A percentile compares a stretch with the other conserved stretches of the same genome.
Evolutionary conservation across 2,329 filamentous ascomycete genomes (phyloP).

Genomic region (Aureobasidium sp.): DNA sequence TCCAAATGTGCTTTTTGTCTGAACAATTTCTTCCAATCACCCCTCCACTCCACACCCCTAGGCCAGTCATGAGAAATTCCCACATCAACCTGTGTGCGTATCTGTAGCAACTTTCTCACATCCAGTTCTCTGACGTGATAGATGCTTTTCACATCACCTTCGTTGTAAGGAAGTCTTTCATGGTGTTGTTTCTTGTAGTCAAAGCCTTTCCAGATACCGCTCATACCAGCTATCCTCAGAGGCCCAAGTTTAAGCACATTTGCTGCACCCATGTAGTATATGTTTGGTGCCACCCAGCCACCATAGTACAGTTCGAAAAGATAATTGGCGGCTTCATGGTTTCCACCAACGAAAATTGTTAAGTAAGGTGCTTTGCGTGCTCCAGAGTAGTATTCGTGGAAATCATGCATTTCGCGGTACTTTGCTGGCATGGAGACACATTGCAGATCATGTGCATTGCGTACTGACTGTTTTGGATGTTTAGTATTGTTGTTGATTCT

Average conservation of each 20-base stretch:
- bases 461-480: conserved; percentile 56
- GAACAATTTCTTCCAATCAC: conserved; percentile 63
- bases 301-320: conserved; percentile 92
- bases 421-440: conserved; percentile 86
- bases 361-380: conserved; percentile 70
- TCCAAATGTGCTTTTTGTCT: conserved; percentile 66
- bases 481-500: conserved; percentile 1
- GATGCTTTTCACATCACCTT: conserved; percentile 68
- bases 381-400: conserved; percentile 89
- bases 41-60: conserved; percentile 69
- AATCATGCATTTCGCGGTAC: conserved; percentile 83
- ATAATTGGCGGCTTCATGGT: conserved; percentile 89
- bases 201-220: conserved; percentile 89
- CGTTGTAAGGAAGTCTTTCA: conserved; percentile 78
- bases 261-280: conserved; percentile 92
- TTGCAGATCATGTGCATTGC: conserved; percentile 80
- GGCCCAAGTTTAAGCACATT: conserved; percentile 81
- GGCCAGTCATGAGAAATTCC: conserved; percentile 97
- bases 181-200: conserved; percentile 79
- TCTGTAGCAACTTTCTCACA: conserved; percentile 76
- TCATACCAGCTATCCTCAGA: conserved; percentile 80
- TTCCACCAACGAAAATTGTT: conserved; percentile 88
- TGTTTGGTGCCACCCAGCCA: conserved; percentile 93
- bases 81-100: conserved; percentile 83
- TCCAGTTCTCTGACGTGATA: conserved; percentile 90